phyloP scores from a whole-genome alignment of 768 basidiomycete genomes.

The Lyophyllum semitale region DNA sequence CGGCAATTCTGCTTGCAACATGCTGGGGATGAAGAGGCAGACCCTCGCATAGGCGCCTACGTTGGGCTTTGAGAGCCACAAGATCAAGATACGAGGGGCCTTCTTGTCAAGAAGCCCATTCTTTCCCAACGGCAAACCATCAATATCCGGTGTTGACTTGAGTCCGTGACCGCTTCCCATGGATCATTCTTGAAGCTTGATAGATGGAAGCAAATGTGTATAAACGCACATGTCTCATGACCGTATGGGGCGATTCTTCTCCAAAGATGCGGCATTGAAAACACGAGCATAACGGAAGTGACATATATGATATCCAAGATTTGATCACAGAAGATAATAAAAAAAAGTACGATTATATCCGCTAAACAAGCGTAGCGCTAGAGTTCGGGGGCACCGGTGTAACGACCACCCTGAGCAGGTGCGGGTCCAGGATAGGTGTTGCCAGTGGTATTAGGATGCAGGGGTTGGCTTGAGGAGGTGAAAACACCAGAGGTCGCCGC shows the following conservation, averaged over 20 bases:
- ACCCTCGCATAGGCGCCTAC: neutral
- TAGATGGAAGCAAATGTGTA: constrained; percentile 2
- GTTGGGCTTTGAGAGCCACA: neutral
- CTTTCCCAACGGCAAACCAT: neutral
- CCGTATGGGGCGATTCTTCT: neutral
- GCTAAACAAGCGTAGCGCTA: constrained; percentile 5
- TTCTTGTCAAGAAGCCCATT: neutral
- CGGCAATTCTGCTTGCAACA: neutral
- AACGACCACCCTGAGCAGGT: constrained; percentile 16
- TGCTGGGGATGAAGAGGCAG: constrained; percentile 2
- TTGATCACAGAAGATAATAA: constrained; percentile 2
- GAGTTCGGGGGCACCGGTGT: constrained; percentile 35
- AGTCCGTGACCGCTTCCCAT: neutral
- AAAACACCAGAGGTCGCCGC: constrained; percentile 5
- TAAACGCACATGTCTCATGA: neutral
- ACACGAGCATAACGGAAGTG: neutral
- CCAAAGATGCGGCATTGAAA: neutral
- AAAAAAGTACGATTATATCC: constrained; percentile 4
- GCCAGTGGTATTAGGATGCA: constrained; percentile 21
- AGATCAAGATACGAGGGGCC: neutral
- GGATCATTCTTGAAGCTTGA: constrained; percentile 1
- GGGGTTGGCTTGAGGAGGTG: constrained; percentile 10
- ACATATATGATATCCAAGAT: constrained; percentile 1
- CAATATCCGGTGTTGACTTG: neutral
- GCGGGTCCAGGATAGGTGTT: constrained; percentile 12